Evolutionary conservation across 495 filamentous ascomycete genomes (phyloP).

Genomic region (Aspergillus ellipticus): DNA sequence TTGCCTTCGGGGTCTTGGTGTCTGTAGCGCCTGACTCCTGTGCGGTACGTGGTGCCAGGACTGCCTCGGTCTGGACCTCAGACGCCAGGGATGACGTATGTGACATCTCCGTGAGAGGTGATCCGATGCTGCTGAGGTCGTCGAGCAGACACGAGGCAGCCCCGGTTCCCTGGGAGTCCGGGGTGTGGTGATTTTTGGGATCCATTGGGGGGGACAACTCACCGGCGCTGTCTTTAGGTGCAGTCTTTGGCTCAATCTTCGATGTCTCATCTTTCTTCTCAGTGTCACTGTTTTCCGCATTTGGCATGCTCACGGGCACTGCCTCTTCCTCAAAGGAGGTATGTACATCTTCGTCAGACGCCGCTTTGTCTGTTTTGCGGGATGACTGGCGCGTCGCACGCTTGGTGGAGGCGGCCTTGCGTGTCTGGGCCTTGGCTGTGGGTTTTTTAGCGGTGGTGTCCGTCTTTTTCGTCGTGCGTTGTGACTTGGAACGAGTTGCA

Average conservation of each 20-base stretch:
- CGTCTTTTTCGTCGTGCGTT: constrained; percentile 15
- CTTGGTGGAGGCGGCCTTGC: constrained; percentile 4
- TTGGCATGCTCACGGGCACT: background rate
- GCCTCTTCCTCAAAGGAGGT: background rate
- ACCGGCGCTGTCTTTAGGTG: background rate
- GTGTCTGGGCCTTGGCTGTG: constrained; percentile 6
- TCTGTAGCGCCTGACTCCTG: background rate
- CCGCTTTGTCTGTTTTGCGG: constrained; percentile 3
- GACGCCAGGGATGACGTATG: constrained; percentile 6
- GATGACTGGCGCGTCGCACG: constrained; percentile 10
- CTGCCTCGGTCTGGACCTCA: constrained; percentile 1
- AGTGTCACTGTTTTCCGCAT: constrained; percentile 12
- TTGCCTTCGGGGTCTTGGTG: background rate
- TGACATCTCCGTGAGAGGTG: constrained; percentile 9
- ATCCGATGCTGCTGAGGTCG: background rate
- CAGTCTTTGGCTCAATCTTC: background rate
- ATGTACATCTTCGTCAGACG: constrained; percentile 2
- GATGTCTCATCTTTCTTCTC: background rate
- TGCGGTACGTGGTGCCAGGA: constrained; percentile 1
- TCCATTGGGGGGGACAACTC: background rate
- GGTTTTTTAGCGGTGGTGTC: constrained; percentile 6
- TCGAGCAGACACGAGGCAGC: background rate
- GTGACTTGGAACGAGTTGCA: constrained; percentile 11
- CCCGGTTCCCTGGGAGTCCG: background rate
- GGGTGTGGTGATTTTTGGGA: background rate